Evolutionary conservation across 2,329 filamentous ascomycete genomes (phyloP), one percentile per base, ranked within the genome.

Genomic region (Akanthomyces uredinophilus): DNA sequence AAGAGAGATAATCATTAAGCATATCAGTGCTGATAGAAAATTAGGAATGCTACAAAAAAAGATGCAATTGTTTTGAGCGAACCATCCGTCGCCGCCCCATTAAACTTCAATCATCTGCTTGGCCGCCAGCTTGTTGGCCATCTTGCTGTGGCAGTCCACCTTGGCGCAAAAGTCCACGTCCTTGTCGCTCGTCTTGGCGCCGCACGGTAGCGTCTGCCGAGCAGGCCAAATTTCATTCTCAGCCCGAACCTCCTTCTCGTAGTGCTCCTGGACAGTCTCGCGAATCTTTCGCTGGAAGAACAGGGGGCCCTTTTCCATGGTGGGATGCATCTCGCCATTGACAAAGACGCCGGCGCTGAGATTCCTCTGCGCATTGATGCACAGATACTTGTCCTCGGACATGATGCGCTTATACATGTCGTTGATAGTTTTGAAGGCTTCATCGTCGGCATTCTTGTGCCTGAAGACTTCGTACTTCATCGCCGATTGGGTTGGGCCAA

Each of bases 401-500:
- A 87, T 83, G 71, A 88, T 80, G 44, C 82, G 81, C 72, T 84
- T 84, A 76, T 87, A 88, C 67, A 87, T 83, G 51, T 81, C 72
- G 70, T 78, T 80, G 71, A 87, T 83, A 58, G 77, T 72, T 16
- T 78, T 72, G 69, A 87, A 88, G 63, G 86, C 81, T 29, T 81
- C 80, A 18, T 87, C 81, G n/a, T 77, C 78, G 4, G 84, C 81
- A 69, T 82, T 74, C 70, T 83, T 84, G 78, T 87, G 83, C 64
- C 83, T 79, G 77, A 80, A 88, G 55, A 88, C 81, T 69, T 88
- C 83, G 71, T 88, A 87, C 62, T 78, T 77, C 81, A 88, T 87
- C 44, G 76, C 74, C 2, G 81, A 82, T 47, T 73, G 78, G 41
- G 73, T 77, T 0, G 85, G 75, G 2, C 77, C 75, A 53, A 74